Conservation (phyloP, 805 yeast species). For the Hanseniaspora meyeri region DNA sequence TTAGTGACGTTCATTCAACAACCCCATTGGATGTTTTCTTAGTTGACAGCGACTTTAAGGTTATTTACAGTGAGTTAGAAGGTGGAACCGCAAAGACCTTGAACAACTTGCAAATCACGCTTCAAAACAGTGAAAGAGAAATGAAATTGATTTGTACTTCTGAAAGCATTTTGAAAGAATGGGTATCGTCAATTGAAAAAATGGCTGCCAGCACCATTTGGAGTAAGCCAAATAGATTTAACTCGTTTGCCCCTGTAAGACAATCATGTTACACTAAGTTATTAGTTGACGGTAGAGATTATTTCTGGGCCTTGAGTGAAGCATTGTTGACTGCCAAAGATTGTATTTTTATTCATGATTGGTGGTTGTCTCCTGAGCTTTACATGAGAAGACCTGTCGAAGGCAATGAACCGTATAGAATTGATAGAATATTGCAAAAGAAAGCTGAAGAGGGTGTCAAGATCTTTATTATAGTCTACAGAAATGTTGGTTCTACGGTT, state of each 20-base stretch:
- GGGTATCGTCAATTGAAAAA: constrained; percentile 61
- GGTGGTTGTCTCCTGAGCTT: constrained; percentile 96
- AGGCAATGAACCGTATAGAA: constrained; percentile 87
- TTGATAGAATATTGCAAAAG: constrained; percentile 75
- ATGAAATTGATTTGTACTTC: constrained; percentile 60
- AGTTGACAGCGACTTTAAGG: constrained; percentile 62
- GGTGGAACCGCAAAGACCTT: constrained; percentile 21
- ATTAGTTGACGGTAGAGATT: constrained; percentile 94
- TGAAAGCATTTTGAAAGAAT: constrained; percentile 47
- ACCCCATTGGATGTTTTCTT: constrained; percentile 83
- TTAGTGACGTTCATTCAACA: constrained; percentile 73
- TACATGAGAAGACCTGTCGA: constrained; percentile 88
- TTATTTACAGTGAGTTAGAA: constrained; percentile 2
- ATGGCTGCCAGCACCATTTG: constrained; percentile 63
- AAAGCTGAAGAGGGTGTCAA: constrained; percentile 93
- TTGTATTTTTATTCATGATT: constrained; percentile 86
- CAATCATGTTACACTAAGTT: constrained; percentile 80
- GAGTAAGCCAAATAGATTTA: constrained; percentile 65
- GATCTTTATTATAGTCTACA: constrained; percentile 77
- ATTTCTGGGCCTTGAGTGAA: constrained; percentile 89
- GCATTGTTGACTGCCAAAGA: constrained; percentile 90
- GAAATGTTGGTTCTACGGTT: constrained; percentile 88
- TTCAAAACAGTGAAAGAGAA: constrained; percentile 70
- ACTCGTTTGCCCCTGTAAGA: constrained; percentile 86
- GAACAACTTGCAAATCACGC: constrained; percentile 41